These are phyloP conservation scores for Xerocomus potaroensis DNA, from an alignment of 768 basidiomycete species.

Conservation along the genomic window DNA sequence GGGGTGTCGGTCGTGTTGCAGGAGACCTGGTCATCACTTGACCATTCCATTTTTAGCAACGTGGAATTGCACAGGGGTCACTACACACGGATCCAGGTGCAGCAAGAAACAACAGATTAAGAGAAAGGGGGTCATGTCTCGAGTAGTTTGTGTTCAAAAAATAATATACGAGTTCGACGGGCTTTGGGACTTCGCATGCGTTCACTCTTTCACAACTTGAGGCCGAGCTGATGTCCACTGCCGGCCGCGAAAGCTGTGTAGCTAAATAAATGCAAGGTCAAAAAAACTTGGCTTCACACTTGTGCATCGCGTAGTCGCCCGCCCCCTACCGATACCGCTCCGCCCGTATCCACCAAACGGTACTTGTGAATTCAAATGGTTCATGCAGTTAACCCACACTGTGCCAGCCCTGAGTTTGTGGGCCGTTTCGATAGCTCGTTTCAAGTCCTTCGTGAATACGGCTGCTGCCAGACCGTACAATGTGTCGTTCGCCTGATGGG, in stretches of 20 bases:
- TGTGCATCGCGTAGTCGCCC: constrained; percentile 67
- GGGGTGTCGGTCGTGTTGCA: too few species aligned
- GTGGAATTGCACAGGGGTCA: too few species aligned
- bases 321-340: constrained; percentile 75
- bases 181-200: too few species aligned
- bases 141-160: too few species aligned
- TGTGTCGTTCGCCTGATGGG: constrained; percentile 80
- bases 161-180: too few species aligned
- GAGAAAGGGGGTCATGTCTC: too few species aligned
- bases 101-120: too few species aligned
- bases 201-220: constrained; percentile 12
- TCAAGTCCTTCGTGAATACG: constrained; percentile 79
- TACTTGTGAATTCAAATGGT: constrained; percentile 35
- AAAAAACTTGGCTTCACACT: constrained; percentile 34
- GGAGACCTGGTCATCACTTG: too few species aligned
- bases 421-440: constrained; percentile 66
- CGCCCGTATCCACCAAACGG: constrained; percentile 89
- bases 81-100: too few species aligned
- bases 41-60: too few species aligned
- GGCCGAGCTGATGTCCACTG: constrained; percentile 49
- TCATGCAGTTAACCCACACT: constrained; percentile 52
- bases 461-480: constrained; percentile 84
- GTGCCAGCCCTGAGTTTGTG: constrained; percentile 80
- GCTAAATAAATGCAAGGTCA: background rate
- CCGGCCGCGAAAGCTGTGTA: constrained; percentile 23